Evolutionary conservation across 768 basidiomycete species (phyloP).

Genomic region (Myochromella boudieri): DNA sequence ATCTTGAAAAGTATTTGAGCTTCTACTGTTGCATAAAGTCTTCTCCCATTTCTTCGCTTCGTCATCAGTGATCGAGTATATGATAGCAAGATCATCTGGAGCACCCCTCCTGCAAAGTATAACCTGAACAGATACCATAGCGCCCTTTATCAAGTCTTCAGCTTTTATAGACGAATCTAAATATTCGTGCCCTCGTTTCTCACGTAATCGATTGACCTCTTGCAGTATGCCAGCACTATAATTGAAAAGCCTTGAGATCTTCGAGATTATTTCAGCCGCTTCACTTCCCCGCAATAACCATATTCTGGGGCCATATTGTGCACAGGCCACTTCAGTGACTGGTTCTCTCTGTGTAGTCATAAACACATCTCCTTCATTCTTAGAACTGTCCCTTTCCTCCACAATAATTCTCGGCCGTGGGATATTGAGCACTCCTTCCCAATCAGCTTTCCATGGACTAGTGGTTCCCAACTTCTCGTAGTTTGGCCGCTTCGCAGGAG

Average conservation of each 20-base stretch:
- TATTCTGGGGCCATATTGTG: slow-evolving; percentile 37
- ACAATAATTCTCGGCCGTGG: slow-evolving; percentile 1
- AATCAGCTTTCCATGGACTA: slow-evolving; percentile 78
- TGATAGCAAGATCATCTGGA: slow-evolving; percentile 71
- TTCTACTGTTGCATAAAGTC: slow-evolving; percentile 19
- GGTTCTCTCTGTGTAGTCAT: slow-evolving; percentile 61
- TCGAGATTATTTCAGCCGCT: slow-evolving; percentile 43
- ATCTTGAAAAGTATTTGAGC: slow-evolving; percentile 10
- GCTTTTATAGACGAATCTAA: slow-evolving; percentile 33
- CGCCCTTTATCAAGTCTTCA: slow-evolving; percentile 51
- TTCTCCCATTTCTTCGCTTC: slow-evolving; percentile 51
- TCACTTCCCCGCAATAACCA: slow-evolving; percentile 74
- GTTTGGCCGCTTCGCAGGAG: slow-evolving; percentile 84
- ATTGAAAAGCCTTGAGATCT: slow-evolving; percentile 36
- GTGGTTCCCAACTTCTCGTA: slow-evolving; percentile 61
- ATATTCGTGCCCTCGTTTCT: slow-evolving; percentile 48
- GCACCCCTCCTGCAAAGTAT: slow-evolving; percentile 64
- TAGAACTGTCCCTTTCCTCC: slow-evolving; percentile 13
- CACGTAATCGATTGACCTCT: slow-evolving; percentile 59
- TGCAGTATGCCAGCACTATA: slow-evolving; percentile 44
- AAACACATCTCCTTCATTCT: slow-evolving; percentile 30
- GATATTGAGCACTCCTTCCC: slow-evolving; percentile 69
- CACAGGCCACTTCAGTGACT: slow-evolving; percentile 13
- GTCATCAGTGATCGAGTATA: slow-evolving; percentile 63
- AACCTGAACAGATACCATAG: slow-evolving; percentile 68